A percentile compares a stretch with the other conserved stretches of the same genome.
phyloP scores from a whole-genome alignment of 2,329 filamentous ascomycete genomes.

The Magnaporthales sp. region DNA sequence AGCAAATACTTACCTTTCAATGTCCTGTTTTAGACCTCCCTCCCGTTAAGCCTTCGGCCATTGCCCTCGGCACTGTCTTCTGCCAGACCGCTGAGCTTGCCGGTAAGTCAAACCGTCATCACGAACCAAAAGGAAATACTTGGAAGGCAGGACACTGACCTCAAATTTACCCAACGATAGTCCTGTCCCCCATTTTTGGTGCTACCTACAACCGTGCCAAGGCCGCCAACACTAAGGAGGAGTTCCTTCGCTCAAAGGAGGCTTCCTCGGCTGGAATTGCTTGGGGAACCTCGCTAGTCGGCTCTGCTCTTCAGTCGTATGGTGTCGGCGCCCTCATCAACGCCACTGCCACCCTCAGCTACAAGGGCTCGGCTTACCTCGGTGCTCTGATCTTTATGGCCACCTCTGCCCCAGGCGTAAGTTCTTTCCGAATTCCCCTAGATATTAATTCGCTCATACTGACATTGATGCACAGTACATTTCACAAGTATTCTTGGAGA shows the following conservation, averaged over 20 bases:
- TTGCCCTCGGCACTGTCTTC: slow-evolving; percentile 92
- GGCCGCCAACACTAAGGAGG: slow-evolving; percentile 83
- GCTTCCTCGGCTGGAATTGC: slow-evolving; percentile 77
- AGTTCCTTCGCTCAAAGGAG: slow-evolving; percentile 92
- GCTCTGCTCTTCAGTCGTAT: slow-evolving; percentile 82
- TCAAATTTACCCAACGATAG: slow-evolving; percentile 18
- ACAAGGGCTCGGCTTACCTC: slow-evolving; percentile 95
- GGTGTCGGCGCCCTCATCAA: slow-evolving; percentile 88
- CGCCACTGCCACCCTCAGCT: slow-evolving; percentile 86
- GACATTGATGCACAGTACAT: slow-evolving; percentile 54
- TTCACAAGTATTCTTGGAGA: slow-evolving; percentile 80
- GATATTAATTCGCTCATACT: slow-evolving; percentile 4
- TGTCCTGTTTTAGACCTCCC: slow-evolving; percentile 39
- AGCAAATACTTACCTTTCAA: slow-evolving; percentile 4
- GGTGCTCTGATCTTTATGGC: slow-evolving; percentile 88
- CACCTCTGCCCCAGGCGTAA: slow-evolving; percentile 76
- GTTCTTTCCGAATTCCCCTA: slow-evolving; percentile 23
- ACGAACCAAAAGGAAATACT: not conserved
- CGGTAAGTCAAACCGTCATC: slow-evolving; percentile 18
- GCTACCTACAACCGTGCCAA: slow-evolving; percentile 91
- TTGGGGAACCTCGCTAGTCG: slow-evolving; percentile 83
- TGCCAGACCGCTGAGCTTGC: slow-evolving; percentile 87
- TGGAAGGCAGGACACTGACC: not conserved
- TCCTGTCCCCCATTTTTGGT: slow-evolving; percentile 84
- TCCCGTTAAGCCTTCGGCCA: slow-evolving; percentile 93